A percentile compares a stretch with the other conserved stretches of the same genome.
These are phyloP conservation scores for Alternaria sp. DNA, from an alignment of 2,329 filamentous ascomycete genomes.

Conservation along the genomic window DNA sequence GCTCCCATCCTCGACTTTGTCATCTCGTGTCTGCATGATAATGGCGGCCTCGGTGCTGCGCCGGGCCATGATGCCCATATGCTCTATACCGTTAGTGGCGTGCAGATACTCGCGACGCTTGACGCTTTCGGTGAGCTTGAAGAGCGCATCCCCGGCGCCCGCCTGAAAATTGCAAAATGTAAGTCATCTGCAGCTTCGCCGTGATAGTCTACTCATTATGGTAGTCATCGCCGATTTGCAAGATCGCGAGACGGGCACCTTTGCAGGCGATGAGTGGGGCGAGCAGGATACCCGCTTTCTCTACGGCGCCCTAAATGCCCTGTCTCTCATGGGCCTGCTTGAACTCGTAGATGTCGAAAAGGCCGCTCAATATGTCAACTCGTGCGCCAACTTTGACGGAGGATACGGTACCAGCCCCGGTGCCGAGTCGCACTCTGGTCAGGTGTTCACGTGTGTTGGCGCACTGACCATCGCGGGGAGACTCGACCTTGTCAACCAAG, in stretches of 20 bases:
- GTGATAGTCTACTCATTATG: slow-evolving; percentile 28
- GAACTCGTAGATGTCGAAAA: slow-evolving; percentile 77
- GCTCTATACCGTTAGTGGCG: slow-evolving; percentile 92
- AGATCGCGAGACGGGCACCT: slow-evolving; percentile 80
- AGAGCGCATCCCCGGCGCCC: slow-evolving; percentile 68
- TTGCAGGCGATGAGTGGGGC: slow-evolving; percentile 94
- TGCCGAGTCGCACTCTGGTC: slow-evolving; percentile 91
- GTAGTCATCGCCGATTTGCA: slow-evolving; percentile 82
- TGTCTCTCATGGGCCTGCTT: slow-evolving; percentile 81
- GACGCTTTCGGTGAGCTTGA: slow-evolving; percentile 88
- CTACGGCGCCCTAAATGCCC: slow-evolving; percentile 85
- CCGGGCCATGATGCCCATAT: slow-evolving; percentile 95
- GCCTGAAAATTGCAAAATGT: slow-evolving; percentile 79
- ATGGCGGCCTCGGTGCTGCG: slow-evolving; percentile 90
- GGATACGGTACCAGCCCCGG: slow-evolving; percentile 90
- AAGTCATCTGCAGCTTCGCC: slow-evolving; percentile 49
- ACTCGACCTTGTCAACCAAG: slow-evolving; percentile 80
- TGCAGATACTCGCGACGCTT: slow-evolving; percentile 88
- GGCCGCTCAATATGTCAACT: slow-evolving; percentile 77
- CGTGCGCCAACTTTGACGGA: slow-evolving; percentile 92
- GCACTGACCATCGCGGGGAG: slow-evolving; percentile 83
- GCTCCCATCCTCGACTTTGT: slow-evolving; percentile 87
- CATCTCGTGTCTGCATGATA: slow-evolving; percentile 89
- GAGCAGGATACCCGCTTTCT: slow-evolving; percentile 95
- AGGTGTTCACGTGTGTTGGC: slow-evolving; percentile 93